These are phyloP conservation scores for Crassisporium funariophilum DNA, from an alignment of 768 basidiomycete species.

Conservation along the genomic window DNA sequence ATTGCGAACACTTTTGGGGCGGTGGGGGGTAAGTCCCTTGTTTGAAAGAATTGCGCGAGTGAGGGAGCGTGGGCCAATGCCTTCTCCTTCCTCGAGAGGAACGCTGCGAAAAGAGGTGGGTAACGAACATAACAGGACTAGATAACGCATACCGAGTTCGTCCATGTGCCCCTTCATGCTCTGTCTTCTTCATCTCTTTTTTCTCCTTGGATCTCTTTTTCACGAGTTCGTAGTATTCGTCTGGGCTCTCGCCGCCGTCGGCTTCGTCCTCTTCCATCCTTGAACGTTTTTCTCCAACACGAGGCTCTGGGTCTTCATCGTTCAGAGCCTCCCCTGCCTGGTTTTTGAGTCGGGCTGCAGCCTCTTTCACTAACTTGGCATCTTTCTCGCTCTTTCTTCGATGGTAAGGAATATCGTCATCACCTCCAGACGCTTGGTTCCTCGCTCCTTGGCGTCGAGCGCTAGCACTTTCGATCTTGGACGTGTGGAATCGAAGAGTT, in stretches of 20 bases:
- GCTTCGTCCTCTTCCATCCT: constrained; percentile 39
- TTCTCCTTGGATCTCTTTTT: constrained; percentile 69
- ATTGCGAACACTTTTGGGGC: constrained; percentile 90
- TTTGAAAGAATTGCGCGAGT: constrained; percentile 93
- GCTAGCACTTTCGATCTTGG: constrained; percentile 83
- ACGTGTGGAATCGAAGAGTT: constrained; percentile 89
- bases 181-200: constrained; percentile 79
- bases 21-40: constrained; percentile 89
- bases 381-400: constrained; percentile 71
- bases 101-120: constrained; percentile 21
- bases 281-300: constrained; percentile 35
- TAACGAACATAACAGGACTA: background rate
- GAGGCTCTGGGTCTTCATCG: constrained; percentile 49
- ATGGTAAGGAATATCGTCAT: constrained; percentile 93
- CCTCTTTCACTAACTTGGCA: constrained; percentile 55
- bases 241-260: constrained; percentile 49
- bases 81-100: constrained; percentile 27
- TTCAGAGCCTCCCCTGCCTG: constrained; percentile 72
- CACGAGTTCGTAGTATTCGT: constrained; percentile 92
- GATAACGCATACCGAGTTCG: constrained; percentile 15
- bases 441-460: constrained; percentile 76
- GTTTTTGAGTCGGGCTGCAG: constrained; percentile 42
- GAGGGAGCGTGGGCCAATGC: constrained; percentile 80
- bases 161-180: constrained; percentile 67
- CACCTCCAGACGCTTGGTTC: constrained; percentile 74